Conservation (phyloP, 1,139 yeast genomes). For the Williopsis jadinii region DNA sequence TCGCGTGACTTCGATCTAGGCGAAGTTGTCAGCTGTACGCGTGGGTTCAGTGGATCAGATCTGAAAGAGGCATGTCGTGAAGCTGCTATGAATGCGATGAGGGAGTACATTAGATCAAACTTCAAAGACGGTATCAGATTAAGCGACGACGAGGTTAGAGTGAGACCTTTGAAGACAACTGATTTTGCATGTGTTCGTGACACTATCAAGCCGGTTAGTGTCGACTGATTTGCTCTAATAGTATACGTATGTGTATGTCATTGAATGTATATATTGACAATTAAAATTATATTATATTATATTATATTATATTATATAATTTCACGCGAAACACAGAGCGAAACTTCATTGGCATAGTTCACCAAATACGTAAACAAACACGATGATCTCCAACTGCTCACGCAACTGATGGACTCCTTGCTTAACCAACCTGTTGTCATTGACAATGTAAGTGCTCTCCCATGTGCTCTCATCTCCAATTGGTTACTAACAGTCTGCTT, state of each 20-base stretch:
- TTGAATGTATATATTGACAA: too few relatives aligned
- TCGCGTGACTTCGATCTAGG: constrained; percentile 58
- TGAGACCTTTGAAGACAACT: constrained; percentile 31
- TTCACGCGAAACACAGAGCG: not conserved
- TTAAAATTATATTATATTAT: not conserved
- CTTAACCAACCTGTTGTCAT: constrained; percentile 83
- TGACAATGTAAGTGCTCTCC: constrained; percentile 46
- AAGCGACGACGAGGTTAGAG: constrained; percentile 22
- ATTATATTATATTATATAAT: not conserved
- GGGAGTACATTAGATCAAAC: constrained; percentile 63
- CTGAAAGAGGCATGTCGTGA: constrained; percentile 86
- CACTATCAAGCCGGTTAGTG: not conserved
- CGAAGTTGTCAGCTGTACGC: constrained; percentile 54
- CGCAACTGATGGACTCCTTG: constrained; percentile 11
- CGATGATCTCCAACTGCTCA: not conserved
- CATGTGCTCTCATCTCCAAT: not conserved
- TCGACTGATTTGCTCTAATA: not conserved
- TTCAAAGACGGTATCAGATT: constrained; percentile 19
- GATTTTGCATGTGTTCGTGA: constrained; percentile 25
- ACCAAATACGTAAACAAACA: not conserved
- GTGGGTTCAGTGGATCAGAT: constrained; percentile 86
- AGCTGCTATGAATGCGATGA: constrained; percentile 85
- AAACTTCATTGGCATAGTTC: not conserved
- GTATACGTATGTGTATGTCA: not conserved
- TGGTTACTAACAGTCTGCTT: constrained; percentile 1